Evolutionary conservation across 495 filamentous ascomycete genomes (phyloP), one percentile per base, ranked within the genome.

Genomic region (Penicillium coffeae): DNA sequence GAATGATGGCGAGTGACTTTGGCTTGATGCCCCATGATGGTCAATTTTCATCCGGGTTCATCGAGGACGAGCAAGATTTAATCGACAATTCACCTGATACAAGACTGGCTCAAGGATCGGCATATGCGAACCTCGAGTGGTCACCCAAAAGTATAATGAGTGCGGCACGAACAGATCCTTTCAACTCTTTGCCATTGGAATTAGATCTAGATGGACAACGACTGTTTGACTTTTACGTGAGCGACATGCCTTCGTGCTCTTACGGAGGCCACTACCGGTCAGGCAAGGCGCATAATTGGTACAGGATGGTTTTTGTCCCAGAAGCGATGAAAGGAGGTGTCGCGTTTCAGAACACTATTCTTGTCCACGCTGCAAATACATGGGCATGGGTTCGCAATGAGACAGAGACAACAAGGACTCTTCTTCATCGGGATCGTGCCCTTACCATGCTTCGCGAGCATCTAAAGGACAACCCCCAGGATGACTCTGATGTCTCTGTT

Each of bases 191-290:
- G 15, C 69, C 70, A 14, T 38, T 65, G 25, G 59, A 66, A 9
- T 27, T 71, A 19, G 54, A 61, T 44, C 38, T 46, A 7, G 60
- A 71, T 34, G 63, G 60, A 14, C 55, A 68, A 42, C 48, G 51
- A 14, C 45, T 70, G 3, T 70, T 70, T 27, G 71, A 72, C 45
- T 70, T 69, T 33, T 72, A 70, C 34, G 63, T 68, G n/a, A 66
- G 64, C 30, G 59, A 63, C 21, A 70, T 72, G 66, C 68, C 66
- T 0, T 58, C 67, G 7, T 67, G 62, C 47, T 69, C 65, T 10
- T 73, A 72, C 27, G 70, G 61, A 15, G 36, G 54, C 1, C 65
- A 69, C 55, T 65, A 59, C 10, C 58, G 58, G 13, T 65, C 69
- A 3, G 3, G 44, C n/a, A 61, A 64, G 15, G 69, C 70, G 4